Evolutionary conservation across 441 rosid species (phyloP).

Genomic region (Euphorbia celastroides): DNA sequence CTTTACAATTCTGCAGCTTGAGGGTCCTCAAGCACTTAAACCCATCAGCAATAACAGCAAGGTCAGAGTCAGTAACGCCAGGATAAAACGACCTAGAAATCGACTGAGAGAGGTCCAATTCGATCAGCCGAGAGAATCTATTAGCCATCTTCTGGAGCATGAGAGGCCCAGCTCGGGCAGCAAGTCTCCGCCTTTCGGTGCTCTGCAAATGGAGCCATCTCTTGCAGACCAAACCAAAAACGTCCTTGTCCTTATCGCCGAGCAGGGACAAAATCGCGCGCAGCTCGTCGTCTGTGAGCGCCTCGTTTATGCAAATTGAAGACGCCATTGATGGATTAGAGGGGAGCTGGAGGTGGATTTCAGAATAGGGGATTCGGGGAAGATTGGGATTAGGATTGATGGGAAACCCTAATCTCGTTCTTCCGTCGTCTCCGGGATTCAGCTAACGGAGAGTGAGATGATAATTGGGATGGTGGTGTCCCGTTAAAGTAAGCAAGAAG

Average conservation of each 20-base stretch:
- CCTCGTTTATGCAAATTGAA: slow-evolving; percentile 56
- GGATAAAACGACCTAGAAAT: slow-evolving; percentile 82
- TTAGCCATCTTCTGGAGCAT: slow-evolving; percentile 77
- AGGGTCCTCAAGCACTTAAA: slow-evolving; percentile 50
- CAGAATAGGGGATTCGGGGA: neutral
- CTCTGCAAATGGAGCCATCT: slow-evolving; percentile 86
- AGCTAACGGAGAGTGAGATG: neutral
- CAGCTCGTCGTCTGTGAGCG: slow-evolving; percentile 76
- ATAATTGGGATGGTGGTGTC: neutral
- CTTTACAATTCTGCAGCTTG: slow-evolving; percentile 69
- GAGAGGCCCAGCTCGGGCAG: slow-evolving; percentile 86
- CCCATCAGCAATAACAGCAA: slow-evolving; percentile 59
- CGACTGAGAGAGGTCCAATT: slow-evolving; percentile 91
- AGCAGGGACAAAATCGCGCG: slow-evolving; percentile 58
- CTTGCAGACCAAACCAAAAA: slow-evolving; percentile 87
- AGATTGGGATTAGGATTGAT: slow-evolving; percentile 17
- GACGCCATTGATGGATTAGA: slow-evolving; percentile 6
- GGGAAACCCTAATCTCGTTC: slow-evolving; percentile 19
- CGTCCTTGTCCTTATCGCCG: slow-evolving; percentile 76
- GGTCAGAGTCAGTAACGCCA: slow-evolving; percentile 88
- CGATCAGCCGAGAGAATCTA: slow-evolving; percentile 62
- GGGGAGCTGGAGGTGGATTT: neutral
- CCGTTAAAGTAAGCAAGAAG: neutral
- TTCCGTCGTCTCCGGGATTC: neutral
- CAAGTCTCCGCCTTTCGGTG: slow-evolving; percentile 77